Evolutionary conservation across 202 grass and related monocot genomes (phyloP).

Genomic region (Alloteropsis angusta): DNA sequence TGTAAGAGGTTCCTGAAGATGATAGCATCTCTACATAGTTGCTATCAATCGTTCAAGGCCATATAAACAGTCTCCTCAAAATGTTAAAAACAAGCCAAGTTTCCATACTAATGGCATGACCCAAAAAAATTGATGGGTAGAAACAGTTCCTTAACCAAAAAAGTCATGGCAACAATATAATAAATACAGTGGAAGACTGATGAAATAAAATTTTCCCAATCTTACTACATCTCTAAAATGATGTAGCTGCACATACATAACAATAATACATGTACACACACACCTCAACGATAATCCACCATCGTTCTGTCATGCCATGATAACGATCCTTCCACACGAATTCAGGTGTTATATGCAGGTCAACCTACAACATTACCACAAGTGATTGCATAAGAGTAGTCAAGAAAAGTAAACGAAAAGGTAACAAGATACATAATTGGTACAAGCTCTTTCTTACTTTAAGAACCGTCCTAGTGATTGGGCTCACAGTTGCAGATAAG

Average conservation of each 20-base stretch:
- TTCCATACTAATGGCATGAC: not conserved
- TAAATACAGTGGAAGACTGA: not conserved
- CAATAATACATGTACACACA: constrained; percentile 18
- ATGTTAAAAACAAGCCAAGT: constrained; percentile 5
- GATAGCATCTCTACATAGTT: not conserved
- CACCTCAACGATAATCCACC: constrained; percentile 92
- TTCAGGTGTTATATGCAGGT: constrained; percentile 71
- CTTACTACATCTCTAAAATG: constrained; percentile 10
- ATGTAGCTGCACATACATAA: not conserved
- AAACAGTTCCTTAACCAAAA: not conserved
- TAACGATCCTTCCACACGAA: constrained; percentile 93
- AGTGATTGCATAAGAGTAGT: constrained; percentile 4
- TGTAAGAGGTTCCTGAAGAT: not conserved
- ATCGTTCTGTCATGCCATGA: constrained; percentile 78
- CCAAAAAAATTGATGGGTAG: not conserved
- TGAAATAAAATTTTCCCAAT: not conserved
- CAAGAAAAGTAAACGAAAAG: not conserved
- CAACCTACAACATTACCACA: constrained; percentile 49
- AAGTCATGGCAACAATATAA: not conserved
- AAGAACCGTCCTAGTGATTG: constrained; percentile 96
- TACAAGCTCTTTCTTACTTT: constrained; percentile 52
- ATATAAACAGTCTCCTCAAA: constrained; percentile 10
- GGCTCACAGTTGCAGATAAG: constrained; percentile 74
- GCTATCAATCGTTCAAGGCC: not conserved
- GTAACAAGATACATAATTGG: not conserved